phyloP scores from a whole-genome alignment of 441 rosid genomes.

The Brassica hybrid region DNA sequence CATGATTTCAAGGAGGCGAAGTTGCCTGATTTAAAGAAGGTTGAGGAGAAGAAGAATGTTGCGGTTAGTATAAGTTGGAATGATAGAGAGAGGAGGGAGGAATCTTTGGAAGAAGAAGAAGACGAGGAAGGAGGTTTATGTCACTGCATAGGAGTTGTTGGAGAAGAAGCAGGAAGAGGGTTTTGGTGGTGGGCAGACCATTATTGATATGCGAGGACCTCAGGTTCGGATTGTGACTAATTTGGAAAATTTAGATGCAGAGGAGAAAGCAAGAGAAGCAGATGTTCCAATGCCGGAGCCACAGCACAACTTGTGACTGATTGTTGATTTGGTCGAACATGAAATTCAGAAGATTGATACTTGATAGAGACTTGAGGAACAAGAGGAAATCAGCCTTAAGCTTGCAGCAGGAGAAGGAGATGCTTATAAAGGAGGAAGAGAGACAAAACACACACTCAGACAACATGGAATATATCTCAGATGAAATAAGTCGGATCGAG shows the following conservation, averaged over 20 bases:
- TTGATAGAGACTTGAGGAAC: slow-evolving; percentile 81
- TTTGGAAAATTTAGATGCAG: slow-evolving; percentile 86
- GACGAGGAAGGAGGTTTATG: slow-evolving; percentile 53
- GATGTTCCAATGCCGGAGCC: slow-evolving; percentile 95
- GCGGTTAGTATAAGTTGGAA: slow-evolving; percentile 18
- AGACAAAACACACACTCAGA: slow-evolving; percentile 60
- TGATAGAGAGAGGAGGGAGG: slow-evolving; percentile 15
- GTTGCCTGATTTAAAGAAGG: slow-evolving; percentile 48
- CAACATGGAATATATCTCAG: slow-evolving; percentile 63
- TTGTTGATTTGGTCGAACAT: slow-evolving; percentile 80
- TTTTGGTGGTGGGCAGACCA: slow-evolving; percentile 81
- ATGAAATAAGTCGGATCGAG: slow-evolving; percentile 55
- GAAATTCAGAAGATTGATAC: slow-evolving; percentile 91
- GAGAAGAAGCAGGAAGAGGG: slow-evolving; percentile 55
- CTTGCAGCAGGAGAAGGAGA: slow-evolving; percentile 83
- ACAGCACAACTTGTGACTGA: slow-evolving; percentile 81
- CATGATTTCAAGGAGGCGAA: slow-evolving; percentile 75
- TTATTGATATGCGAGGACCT: slow-evolving; percentile 92
- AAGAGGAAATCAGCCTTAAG: slow-evolving; percentile 80
- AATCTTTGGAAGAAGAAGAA: slow-evolving; percentile 63
- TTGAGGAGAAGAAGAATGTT: slow-evolving; percentile 34
- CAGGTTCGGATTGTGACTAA: slow-evolving; percentile 81
- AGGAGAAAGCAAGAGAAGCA: slow-evolving; percentile 79
- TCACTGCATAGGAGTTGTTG: slow-evolving; percentile 70
- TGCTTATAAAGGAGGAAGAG: slow-evolving; percentile 55